These are phyloP conservation scores for Sistotremastrum suecicum DNA, from an alignment of 768 basidiomycete species.

Conservation along the genomic window DNA sequence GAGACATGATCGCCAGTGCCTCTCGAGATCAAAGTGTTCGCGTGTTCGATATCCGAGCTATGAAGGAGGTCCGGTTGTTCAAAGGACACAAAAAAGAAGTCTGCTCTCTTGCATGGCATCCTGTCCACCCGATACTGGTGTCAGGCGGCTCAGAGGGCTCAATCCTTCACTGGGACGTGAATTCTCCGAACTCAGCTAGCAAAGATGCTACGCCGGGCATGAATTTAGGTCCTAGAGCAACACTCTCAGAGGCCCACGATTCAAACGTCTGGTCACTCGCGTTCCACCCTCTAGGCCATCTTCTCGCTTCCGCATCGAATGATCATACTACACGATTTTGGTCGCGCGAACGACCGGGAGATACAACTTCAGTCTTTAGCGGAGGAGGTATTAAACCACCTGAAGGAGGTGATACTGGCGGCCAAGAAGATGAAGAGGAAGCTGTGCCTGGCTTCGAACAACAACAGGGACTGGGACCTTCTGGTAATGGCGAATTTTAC, in stretches of 20 bases:
- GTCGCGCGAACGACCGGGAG: constrained; percentile 85
- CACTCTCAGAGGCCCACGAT: constrained; percentile 93
- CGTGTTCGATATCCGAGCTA: constrained; percentile 94
- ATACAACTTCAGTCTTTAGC: constrained; percentile 59
- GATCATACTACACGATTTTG: constrained; percentile 99
- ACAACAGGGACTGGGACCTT: background rate
- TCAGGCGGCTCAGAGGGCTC: constrained; percentile 92
- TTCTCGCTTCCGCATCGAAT: constrained; percentile 89
- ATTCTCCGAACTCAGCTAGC: constrained; percentile 33
- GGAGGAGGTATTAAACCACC: constrained; percentile 80
- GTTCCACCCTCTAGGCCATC: constrained; percentile 91
- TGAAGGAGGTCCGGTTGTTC: constrained; percentile 87
- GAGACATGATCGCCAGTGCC: constrained; percentile 86
- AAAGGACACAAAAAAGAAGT: constrained; percentile 99
- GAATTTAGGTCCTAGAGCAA: constrained; percentile 43
- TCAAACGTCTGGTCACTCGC: constrained; percentile 93
- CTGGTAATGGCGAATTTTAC: too few relatives aligned
- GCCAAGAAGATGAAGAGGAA: constrained; percentile 47
- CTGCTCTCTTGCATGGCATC: constrained; percentile 94
- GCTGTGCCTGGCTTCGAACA: constrained; percentile 58
- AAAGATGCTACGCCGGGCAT: constrained; percentile 31
- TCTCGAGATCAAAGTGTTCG: constrained; percentile 91
- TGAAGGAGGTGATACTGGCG: constrained; percentile 39
- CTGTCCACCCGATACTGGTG: constrained; percentile 79
- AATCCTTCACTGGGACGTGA: constrained; percentile 88